Base-by-base conservation (phyloP, 129 eudicot species). In the Flaveria trinervia region DNA sequence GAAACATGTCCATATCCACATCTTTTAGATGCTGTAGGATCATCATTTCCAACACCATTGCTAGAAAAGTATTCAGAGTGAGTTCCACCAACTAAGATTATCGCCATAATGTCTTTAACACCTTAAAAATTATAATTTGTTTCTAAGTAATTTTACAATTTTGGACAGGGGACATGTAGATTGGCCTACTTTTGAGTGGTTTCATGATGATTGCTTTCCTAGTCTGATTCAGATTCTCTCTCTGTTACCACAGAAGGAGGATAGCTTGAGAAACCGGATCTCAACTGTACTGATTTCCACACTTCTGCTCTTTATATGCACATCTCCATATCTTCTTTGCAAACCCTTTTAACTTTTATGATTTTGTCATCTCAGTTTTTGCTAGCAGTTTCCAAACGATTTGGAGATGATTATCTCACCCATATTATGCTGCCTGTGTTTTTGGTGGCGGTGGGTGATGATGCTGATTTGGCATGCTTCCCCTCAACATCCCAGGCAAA, bases 101-200 rank as follows among this genome's bases (percentile, higher is more conserved):
- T 30, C 28, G 48, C 41, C 25, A 70, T 25, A 54, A 69, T 26
- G 5, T 71, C 25, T 2, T 52, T 8, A 74, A 59, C 65, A 57
- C 20, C 13, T 39, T 72, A 51, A 72, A 51, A 77, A 62, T 13
- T 10, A 28, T 62, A 70, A 16, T 4, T 16, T 20, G 10, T 64
- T 79, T 33, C 66, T 39, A 54, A 83, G 26, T 7, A 3, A 64
- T 68, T 72, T 78, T 3, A 33, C 65, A 73, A 25, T 77, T 59
- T 80, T 87, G 51, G n/a, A 48, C 84, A 93, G 98, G 90, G 98
- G 91, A 67, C 75, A 70, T 80, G 86, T 79, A 72, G 96, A 93
- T 50, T 93, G 98, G 98, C 89, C 88, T 79, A 71, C 86, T 30
- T 93, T 93, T 87, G 98, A 89, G 79, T 93, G 97, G 98, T 79